Percentiles rank a stretch among this genome's conserved stretches.
These are phyloP conservation scores for Tanacetum coccineum DNA, from an alignment of 129 eudicot genomes.

Conservation along the genomic window DNA sequence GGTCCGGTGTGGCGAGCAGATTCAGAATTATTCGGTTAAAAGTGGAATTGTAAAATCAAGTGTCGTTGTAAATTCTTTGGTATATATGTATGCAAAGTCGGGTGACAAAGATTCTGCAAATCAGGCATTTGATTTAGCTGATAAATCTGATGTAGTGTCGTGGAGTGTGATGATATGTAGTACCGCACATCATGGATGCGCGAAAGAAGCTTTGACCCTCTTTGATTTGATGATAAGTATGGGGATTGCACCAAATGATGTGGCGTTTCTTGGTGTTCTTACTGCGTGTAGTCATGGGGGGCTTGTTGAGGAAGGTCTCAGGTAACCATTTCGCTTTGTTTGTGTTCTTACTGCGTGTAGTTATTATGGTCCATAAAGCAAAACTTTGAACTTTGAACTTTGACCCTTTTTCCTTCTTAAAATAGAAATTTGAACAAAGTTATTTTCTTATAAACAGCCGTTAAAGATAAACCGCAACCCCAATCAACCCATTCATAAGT, in stretches of 20 bases:
- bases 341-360: neutral
- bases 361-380: too few relatives aligned
- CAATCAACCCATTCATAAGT: neutral
- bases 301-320: constrained; percentile 45
- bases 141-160: constrained; percentile 30
- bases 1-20: constrained; percentile 42
- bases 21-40: constrained; percentile 43
- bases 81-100: constrained; percentile 46
- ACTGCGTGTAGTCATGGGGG: constrained; percentile 60
- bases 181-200: constrained; percentile 45
- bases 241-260: constrained; percentile 39
- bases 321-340: constrained; percentile 6
- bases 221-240: constrained; percentile 37
- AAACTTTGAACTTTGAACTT: too few relatives aligned
- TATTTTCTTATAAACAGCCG: neutral
- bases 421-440: neutral
- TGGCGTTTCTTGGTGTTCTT: constrained; percentile 47
- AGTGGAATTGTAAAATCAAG: constrained; percentile 25
- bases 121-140: constrained; percentile 31
- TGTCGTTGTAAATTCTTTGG: constrained; percentile 35
- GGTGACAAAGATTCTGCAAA: constrained; percentile 48
- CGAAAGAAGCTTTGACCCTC: constrained; percentile 37
- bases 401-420: neutral
- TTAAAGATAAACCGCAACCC: neutral
- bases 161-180: constrained; percentile 50